Percentiles rank a stretch among this genome's conserved stretches.
Evolutionary conservation across 441 rosid genomes (phyloP).

Genomic region (Brassica balearica): DNA sequence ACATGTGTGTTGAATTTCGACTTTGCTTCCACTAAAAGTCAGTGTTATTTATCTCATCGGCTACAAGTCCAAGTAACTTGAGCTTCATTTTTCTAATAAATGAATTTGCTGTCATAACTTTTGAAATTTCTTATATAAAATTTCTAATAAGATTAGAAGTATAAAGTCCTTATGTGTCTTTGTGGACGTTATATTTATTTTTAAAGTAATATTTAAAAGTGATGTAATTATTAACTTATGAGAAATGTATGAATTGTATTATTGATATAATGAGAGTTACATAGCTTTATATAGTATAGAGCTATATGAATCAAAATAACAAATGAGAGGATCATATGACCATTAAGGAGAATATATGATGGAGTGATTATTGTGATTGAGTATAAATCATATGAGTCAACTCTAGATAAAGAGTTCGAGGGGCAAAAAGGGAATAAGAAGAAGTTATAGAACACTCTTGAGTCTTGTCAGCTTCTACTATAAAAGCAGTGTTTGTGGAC

Average conservation of each 20-base stretch:
- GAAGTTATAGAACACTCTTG: conserved; percentile 14
- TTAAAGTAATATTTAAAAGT: not conserved
- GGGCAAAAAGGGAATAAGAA: conserved; percentile 19
- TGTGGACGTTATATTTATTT: not conserved
- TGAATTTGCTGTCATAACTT: not conserved
- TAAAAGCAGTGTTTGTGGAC: conserved; percentile 17
- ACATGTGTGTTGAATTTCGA: conserved; percentile 5
- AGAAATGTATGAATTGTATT: too few relatives aligned
- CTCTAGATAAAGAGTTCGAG: not conserved
- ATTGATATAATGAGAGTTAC: too few relatives aligned
- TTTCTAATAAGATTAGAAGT: not conserved
- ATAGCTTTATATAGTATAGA: too few relatives aligned
- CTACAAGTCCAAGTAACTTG: not conserved
- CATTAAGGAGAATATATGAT: too few relatives aligned
- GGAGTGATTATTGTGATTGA: too few relatives aligned
- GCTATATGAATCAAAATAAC: too few relatives aligned
- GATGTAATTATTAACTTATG: not conserved
- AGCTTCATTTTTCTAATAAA: not conserved
- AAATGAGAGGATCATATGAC: too few relatives aligned
- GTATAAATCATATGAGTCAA: too few relatives aligned
- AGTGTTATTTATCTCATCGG: not conserved
- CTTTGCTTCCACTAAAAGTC: conserved; percentile 13
- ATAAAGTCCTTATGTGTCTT: not conserved
- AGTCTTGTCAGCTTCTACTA: conserved; percentile 3
- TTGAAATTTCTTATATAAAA: not conserved